These are phyloP conservation scores for Didymella arachidicola DNA, from an alignment of 2,329 filamentous ascomycete genomes.

Conservation along the genomic window DNA sequence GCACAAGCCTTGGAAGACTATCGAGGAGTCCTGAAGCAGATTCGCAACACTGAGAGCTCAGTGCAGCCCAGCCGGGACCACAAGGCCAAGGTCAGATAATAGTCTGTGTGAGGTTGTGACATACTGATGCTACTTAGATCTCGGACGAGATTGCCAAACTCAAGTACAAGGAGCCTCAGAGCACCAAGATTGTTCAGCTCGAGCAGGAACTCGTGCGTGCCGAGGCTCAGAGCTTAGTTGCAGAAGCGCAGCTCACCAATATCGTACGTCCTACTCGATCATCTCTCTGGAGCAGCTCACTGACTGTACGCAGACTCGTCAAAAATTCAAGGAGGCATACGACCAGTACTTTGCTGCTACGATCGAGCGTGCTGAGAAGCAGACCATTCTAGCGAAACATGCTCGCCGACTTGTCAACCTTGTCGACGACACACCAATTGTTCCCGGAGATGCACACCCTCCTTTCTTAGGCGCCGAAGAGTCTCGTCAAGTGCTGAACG, in stretches of 20 bases:
- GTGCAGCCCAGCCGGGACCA: constrained; percentile 91
- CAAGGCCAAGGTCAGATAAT: constrained; percentile 69
- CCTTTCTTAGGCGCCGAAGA: constrained; percentile 71
- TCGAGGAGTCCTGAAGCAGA: constrained; percentile 82
- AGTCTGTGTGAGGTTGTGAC: constrained; percentile 1
- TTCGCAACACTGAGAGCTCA: constrained; percentile 93
- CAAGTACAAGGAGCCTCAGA: constrained; percentile 91
- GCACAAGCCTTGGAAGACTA: constrained; percentile 88
- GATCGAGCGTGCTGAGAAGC: constrained; percentile 96
- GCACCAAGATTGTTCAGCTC: constrained; percentile 78
- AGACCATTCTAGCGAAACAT: constrained; percentile 91
- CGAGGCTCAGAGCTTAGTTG: constrained; percentile 94
- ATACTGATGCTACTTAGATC: constrained; percentile 59
- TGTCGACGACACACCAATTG: constrained; percentile 87
- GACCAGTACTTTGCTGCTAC: constrained; percentile 86
- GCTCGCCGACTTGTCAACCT: constrained; percentile 83
- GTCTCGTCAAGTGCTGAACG: constrained; percentile 86
- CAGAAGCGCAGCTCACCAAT: constrained; percentile 95
- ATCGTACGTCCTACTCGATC: constrained; percentile 62
- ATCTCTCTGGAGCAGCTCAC: neutral
- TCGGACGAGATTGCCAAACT: constrained; percentile 90
- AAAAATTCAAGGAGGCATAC: constrained; percentile 96
- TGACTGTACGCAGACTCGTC: constrained; percentile 73
- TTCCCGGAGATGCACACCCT: constrained; percentile 81
- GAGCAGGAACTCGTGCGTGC: constrained; percentile 97